Conservation (phyloP, 257 asterid species). For the Asclepias syriaca region DNA sequence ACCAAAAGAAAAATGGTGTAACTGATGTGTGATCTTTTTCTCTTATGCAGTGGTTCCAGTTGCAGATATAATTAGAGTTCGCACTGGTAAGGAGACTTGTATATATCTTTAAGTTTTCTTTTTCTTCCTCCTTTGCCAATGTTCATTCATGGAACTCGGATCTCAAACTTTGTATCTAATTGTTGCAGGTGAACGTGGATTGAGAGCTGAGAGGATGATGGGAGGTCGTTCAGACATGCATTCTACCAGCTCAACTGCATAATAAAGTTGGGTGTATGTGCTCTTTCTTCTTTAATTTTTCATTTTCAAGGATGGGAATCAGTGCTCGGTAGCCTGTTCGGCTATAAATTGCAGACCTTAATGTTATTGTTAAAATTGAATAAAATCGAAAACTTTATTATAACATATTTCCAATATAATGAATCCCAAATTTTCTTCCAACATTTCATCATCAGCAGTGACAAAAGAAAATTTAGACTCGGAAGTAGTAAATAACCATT, state of each 20-base stretch:
- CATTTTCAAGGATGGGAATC: no score
- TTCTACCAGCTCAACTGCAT: background rate
- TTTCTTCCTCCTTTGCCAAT: background rate
- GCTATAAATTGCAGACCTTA: background rate
- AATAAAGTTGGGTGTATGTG: no score
- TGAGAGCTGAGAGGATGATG: constrained; percentile 77
- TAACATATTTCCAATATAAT: no score
- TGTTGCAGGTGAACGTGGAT: constrained; percentile 83
- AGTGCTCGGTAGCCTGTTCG: background rate
- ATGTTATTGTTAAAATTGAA: background rate
- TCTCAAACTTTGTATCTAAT: background rate
- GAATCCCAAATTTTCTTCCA: no score
- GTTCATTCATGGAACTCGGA: background rate
- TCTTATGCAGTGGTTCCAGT: constrained; percentile 77
- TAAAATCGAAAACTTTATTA: no score
- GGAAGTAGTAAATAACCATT: no score
- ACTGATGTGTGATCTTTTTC: constrained; percentile 16
- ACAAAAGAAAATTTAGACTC: no score
- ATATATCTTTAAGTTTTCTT: background rate
- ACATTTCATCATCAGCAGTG: no score
- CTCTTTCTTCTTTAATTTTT: no score
- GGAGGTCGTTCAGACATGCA: constrained; percentile 78
- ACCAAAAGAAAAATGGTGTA: background rate
- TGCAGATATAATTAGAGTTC: constrained; percentile 76
- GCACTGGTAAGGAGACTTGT: constrained; percentile 56